Base-by-base conservation (phyloP, 768 basidiomycete genomes). In the Coprinopsis sp. region DNA sequence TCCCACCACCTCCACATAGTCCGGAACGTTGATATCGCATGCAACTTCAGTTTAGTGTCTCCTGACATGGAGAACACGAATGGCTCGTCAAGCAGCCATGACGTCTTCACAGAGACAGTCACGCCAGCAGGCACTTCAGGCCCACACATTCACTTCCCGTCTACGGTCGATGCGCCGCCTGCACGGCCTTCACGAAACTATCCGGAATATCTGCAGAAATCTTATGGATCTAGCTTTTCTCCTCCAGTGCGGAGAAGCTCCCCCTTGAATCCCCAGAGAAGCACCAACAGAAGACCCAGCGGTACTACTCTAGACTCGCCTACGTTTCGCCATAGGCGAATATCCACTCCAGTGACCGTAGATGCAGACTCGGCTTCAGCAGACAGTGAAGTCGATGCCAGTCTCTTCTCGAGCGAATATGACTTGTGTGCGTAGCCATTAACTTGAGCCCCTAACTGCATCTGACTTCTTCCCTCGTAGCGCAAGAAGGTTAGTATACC, bases 331-430 rank as follows among this genome's bases (percentile, higher is more conserved):
- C 52, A 67, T 53, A 55, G 55, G 52, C 47, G 68, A 58, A 54
- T 54, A 46, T 18, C 54, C 54, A 33, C 43, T 59, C 34, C 51
- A 56, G 52, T 54, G 38, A 24, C 48, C 6, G 19, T 34, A 10
- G 46, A 51, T 6, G 12, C 33, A 11, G 40, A 33, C 4, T 4
- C 16, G 18, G 19, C 25, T 23, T 52, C 57, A 21, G 29, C 38
- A 23, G 59, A 52, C 31, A 40, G 46, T n/a, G 58, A 65, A 44
- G 25, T 49, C n/a, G 36, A 53, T 39, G 31, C 34, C 47, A 61
- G 60, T 19, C 63, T 66, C 25, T 84, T 87, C 63, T 84, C 84
- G 1, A 79, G 89, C 51, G 87, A 89, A 63, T 88, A 87, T 58
- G 83, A 88, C 58, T 68, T 88, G 50, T 77, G 87, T 89, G 60